Evolutionary conservation across 1,284 basidiomycete species (phyloP).

Genomic region (Somion occarium): DNA sequence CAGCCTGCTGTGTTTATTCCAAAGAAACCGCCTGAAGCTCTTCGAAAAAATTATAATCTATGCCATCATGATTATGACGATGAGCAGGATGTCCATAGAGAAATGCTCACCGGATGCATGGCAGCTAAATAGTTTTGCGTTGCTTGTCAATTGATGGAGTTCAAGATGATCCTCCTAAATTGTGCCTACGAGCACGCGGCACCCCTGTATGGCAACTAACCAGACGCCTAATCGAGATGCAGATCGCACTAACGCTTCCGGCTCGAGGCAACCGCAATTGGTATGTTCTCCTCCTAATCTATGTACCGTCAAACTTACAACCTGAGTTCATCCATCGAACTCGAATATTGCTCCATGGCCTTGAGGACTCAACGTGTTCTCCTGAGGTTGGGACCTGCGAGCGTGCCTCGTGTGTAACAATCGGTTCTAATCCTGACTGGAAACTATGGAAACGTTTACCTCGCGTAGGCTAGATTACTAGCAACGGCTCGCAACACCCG

Average conservation of each 20-base stretch:
- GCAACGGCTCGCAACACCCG: background rate
- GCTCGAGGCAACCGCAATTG: background rate
- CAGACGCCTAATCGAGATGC: background rate
- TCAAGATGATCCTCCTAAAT: background rate
- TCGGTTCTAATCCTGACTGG: conserved; percentile 1
- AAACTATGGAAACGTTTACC: conserved; percentile 5
- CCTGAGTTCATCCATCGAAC: background rate
- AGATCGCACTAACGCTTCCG: background rate
- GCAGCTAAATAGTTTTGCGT: background rate
- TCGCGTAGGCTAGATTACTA: background rate
- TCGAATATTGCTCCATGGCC: background rate
- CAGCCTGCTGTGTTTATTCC: background rate
- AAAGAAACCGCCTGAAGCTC: background rate
- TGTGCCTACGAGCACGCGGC: background rate
- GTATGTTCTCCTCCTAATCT: background rate
- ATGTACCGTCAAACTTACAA: background rate
- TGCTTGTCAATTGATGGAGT: background rate
- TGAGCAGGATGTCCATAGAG: too few species aligned
- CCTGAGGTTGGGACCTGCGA: background rate
- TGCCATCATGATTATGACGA: background rate
- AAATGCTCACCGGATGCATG: background rate
- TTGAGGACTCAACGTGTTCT: background rate
- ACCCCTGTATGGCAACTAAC: background rate
- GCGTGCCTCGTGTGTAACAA: background rate
- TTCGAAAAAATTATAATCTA: background rate